phyloP scores from a whole-genome alignment of 192 early-diverging fungal genomes.

The Backusella westeae region DNA sequence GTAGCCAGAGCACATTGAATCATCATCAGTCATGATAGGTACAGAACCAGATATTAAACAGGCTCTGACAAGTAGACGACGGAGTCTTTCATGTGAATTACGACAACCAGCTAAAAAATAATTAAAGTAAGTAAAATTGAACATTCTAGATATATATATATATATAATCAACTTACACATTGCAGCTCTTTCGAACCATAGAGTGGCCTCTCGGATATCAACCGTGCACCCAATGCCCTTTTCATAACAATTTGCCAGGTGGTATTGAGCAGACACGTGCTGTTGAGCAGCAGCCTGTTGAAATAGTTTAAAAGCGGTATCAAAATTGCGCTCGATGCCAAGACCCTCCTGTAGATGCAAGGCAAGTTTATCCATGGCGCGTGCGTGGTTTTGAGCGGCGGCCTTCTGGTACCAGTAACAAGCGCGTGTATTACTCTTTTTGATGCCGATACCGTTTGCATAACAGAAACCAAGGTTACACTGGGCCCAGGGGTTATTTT shows the following conservation, averaged over 20 bases:
- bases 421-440: constrained; percentile 46
- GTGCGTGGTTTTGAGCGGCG: constrained; percentile 55
- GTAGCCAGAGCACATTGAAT: constrained; percentile 14
- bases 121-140: not conserved
- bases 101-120: constrained; percentile 27
- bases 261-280: constrained; percentile 51
- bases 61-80: constrained; percentile 24
- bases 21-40: constrained; percentile 12
- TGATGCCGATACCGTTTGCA: constrained; percentile 71
- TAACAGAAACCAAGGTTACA: constrained; percentile 81
- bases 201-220: constrained; percentile 22
- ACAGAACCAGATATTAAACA: constrained; percentile 23
- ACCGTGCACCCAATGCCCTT: constrained; percentile 36
- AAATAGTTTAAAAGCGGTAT: constrained; percentile 56
- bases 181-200: constrained; percentile 35
- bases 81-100: constrained; percentile 30
- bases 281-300: constrained; percentile 58
- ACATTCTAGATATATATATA: no score
- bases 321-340: constrained; percentile 43
- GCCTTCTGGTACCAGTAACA: constrained; percentile 57
- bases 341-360: constrained; percentile 51
- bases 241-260: constrained; percentile 52
- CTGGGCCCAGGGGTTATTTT: constrained; percentile 79
- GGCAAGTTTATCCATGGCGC: constrained; percentile 52
- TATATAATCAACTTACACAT: constrained; percentile 14